A percentile compares a stretch with the other conserved stretches of the same genome.
phyloP scores from a whole-genome alignment of 129 eudicot species.

The Chrysanthemum makinoi region DNA sequence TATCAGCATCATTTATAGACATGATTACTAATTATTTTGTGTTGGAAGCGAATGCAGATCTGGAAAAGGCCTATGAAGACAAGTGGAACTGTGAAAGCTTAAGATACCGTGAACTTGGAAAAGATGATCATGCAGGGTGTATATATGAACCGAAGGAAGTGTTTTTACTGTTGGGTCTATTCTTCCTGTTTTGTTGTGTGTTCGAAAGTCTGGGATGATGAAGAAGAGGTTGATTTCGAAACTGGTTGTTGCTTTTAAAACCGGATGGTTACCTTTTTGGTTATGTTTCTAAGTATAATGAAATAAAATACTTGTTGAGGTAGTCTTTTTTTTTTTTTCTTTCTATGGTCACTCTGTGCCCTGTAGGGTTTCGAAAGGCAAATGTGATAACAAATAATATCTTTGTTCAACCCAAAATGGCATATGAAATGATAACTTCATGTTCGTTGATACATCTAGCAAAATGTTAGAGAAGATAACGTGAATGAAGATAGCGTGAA shows the following conservation, averaged over 20 bases:
- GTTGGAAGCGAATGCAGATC: slow-evolving; percentile 25
- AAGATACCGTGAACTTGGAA: background rate
- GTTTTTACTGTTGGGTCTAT: slow-evolving; percentile 16
- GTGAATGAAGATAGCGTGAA: no score
- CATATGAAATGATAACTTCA: no score
- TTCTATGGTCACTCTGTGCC: no score
- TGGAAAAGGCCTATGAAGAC: slow-evolving; percentile 24
- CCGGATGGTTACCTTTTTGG: background rate
- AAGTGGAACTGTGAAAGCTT: slow-evolving; percentile 1
- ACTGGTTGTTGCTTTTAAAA: background rate
- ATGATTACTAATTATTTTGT: slow-evolving; percentile 7
- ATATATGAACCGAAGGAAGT: slow-evolving; percentile 9
- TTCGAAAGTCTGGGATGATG: background rate
- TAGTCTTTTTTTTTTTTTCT: no score
- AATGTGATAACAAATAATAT: no score
- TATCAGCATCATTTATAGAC: background rate
- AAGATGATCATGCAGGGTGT: slow-evolving; percentile 1
- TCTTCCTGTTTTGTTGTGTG: slow-evolving; percentile 10
- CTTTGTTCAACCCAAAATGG: no score
- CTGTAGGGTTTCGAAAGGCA: no score
- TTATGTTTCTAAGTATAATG: slow-evolving; percentile 14
- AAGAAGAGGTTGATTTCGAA: no score
- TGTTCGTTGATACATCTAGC: no score
- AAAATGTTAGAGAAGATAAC: no score
- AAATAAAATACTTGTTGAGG: background rate